Evolutionary conservation across 257 asterid species (phyloP).

Genomic region (Scutellaria baicalensis): DNA sequence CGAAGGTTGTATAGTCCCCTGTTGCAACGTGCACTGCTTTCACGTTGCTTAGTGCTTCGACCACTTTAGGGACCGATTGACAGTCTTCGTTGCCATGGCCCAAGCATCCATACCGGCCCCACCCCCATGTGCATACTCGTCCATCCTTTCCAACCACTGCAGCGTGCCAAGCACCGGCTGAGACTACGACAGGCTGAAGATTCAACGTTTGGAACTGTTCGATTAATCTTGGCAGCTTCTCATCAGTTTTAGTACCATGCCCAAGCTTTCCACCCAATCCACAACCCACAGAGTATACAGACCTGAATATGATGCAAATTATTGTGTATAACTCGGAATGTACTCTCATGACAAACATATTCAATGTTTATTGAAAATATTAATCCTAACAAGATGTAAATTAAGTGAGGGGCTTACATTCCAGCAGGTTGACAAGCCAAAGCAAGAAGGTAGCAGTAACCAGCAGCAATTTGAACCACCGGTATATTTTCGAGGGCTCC

Average conservation of each 20-base stretch:
- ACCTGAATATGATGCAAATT: conserved; percentile 36
- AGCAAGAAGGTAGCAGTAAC: conserved; percentile 97
- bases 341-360: too few relatives aligned
- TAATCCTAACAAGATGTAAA: not conserved
- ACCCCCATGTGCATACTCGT: conserved; percentile 98
- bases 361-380: not conserved
- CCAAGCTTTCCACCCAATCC: conserved; percentile 99
- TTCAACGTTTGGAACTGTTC: conserved; percentile 66
- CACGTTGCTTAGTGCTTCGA: conserved; percentile 62
- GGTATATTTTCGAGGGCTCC: conserved; percentile 84
- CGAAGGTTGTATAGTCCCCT: conserved; percentile 93
- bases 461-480: conserved; percentile 97
- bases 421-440: conserved; percentile 93
- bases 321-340: not conserved
- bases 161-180: conserved; percentile 99
- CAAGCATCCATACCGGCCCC: conserved; percentile 99
- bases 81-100: conserved; percentile 98
- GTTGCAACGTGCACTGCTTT: conserved; percentile 92
- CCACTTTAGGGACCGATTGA: conserved; percentile 86
- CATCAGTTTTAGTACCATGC: conserved; percentile 77
- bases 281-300: conserved; percentile 99
- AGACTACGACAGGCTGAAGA: conserved; percentile 84
- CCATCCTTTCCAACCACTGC: conserved; percentile 98
- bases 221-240: conserved; percentile 82
- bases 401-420: conserved; percentile 54